Base-by-base conservation (phyloP, 257 asterid species). In the Gentiana straminea region DNA sequence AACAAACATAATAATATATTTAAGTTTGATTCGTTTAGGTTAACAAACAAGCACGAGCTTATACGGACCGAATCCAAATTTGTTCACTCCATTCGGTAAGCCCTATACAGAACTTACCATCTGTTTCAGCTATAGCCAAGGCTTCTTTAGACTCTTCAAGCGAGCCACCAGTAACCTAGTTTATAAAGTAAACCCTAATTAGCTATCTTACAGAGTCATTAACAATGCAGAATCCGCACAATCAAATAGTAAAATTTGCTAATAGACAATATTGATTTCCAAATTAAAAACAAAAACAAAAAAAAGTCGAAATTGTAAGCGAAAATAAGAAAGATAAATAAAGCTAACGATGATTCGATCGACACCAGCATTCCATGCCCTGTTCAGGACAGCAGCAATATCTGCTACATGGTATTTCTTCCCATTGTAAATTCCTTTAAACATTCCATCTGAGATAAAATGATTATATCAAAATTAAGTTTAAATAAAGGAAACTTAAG, bases 301-400 rank as follows among this genome's bases (percentile, higher is more conserved):
- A 13, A 52, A 7, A 35, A 61, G 52, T 35, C 32, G 44, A 35
- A 41, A 51, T 35, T 51, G 45, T 13, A 35, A 34, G 3, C 24
- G 3, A 39, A 8, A 59, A 13, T 43, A 58, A 55, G 11, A 57
- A 32, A 56, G 13, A 2, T 38, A 63, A 44, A 47, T 2, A 2
- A 53, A 33, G 66, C 33, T 73, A 73, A 91, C 98, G 35, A 91
- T 81, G 38, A 91, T 85, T 65, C 97, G 84, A 59, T 91, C 93
- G 51, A 87, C 94, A 39, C 98, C 97, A 35, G 98, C 88, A 66
- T 69, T 70, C 97, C 98, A 91, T 62, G 98, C 98, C 81, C 98
- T 81, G 73, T 63, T 74, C 58, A 91, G 79, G 54, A 91, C 97
- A 38, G 95, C 62, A 64, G 82, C 70, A 69, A 91, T 83, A 69